Base-by-base conservation (phyloP, 1,284 basidiomycete species). In the Filobasidium uniguttulatum region DNA sequence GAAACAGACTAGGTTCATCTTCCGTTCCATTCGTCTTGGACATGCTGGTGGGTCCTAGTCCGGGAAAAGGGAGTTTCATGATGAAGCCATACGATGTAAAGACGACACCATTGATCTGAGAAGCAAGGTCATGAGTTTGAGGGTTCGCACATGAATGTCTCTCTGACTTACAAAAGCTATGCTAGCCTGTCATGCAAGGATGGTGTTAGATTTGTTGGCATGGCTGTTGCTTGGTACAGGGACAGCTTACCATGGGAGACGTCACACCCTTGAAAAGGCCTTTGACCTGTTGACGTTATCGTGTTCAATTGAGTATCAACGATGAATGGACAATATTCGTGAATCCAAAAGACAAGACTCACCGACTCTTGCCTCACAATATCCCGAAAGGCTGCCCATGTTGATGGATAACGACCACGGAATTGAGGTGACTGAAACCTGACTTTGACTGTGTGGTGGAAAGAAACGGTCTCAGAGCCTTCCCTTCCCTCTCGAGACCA, bases 211-310 rank as follows among this genome's bases (percentile, higher is more conserved):
- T 26, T 15, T 12, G 6, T 22, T 35, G 30, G 23, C 35, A 5
- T 41, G 17, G 20, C 41, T 25, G 17, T 31, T 33, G n/a, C n/a
- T 1, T 33, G 23, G 31, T 15, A 1, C 0, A 25, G 9, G 20
- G 9, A 33, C 31, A 23, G 58, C 67, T 44, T 46, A 70, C 68
- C 67, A 70, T 69, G 0, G 68, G 68, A 20, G 65, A 67, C 53
- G 59, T 65, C 25, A 70, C 65, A 4, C 68, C 68, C 52, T 67
- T 68, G 59, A 70, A 70, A 44, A 70, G 49, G 0, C 68, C 67
- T 44, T 46, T 54, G 4, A 57, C 34, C 59, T 61, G 37, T 28
- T 5, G n/a, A 26, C 4, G 8, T 15, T n/a, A 17, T 15, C 3
- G 17, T 22, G 22, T 19, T 52, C 38, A 51, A 31, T 31, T 30